A percentile compares a stretch with the other conserved stretches of the same genome.
Evolutionary conservation across 257 asterid species (phyloP).

Genomic region (Solanum habrochaites): DNA sequence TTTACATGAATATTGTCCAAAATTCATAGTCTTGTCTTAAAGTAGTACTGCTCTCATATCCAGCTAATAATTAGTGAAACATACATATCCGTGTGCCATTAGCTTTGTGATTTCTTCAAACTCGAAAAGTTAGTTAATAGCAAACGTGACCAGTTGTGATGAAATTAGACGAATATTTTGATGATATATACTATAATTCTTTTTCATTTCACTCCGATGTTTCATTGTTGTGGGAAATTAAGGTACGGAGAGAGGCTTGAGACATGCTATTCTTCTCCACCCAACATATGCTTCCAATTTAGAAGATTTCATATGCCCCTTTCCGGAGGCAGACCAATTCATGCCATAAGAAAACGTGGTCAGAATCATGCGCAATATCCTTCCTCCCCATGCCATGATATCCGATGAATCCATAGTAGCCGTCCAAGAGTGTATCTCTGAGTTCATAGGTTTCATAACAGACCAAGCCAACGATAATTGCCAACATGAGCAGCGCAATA

Average conservation of each 20-base stretch:
- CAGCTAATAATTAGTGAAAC: neutral
- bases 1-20: neutral
- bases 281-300: neutral
- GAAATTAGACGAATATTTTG: neutral
- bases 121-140: neutral
- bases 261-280: constrained; percentile 21
- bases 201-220: neutral
- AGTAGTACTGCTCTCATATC: neutral
- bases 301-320: constrained; percentile 38
- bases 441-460: constrained; percentile 85
- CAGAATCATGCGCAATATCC: constrained; percentile 77
- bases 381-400: constrained; percentile 79
- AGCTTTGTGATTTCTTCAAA: neutral
- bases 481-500: constrained; percentile 91
- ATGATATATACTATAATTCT: neutral
- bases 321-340: constrained; percentile 89
- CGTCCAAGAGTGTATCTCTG: constrained; percentile 78
- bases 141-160: neutral
- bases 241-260: constrained; percentile 29
- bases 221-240: neutral
- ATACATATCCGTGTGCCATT: neutral
- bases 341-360: constrained; percentile 92
- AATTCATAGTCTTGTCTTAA: neutral
- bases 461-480: constrained; percentile 87
- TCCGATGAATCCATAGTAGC: constrained; percentile 91